Conservation (phyloP, 2,329 filamentous ascomycete genomes). For the Cordyceps javanica region DNA sequence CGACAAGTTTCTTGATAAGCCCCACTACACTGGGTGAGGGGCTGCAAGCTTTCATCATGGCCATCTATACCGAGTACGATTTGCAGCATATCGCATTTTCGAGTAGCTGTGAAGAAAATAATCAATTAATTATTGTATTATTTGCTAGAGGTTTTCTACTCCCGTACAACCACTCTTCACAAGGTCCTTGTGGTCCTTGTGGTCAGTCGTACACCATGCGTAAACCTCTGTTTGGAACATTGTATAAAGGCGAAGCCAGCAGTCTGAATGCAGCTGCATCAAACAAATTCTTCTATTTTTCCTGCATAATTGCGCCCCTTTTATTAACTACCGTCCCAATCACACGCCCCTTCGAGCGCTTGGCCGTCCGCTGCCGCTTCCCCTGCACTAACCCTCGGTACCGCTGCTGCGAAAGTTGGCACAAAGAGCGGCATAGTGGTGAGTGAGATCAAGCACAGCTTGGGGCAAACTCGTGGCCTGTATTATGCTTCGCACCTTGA, state of each 20-base stretch:
- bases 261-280: not conserved
- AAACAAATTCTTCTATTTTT: not conserved
- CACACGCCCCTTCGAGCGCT: not conserved
- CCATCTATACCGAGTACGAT: too few relatives aligned
- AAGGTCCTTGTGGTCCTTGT: not conserved
- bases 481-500: conserved; percentile 95
- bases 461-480: conserved; percentile 93
- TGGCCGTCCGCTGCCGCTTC: too few relatives aligned
- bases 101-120: too few relatives aligned
- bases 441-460: conserved; percentile 86
- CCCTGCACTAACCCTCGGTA: conserved; percentile 63
- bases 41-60: not conserved
- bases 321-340: conserved; percentile 1
- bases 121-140: too few relatives aligned
- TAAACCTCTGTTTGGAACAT: not conserved
- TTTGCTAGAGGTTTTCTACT: too few relatives aligned
- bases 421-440: conserved; percentile 92
- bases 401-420: conserved; percentile 93
- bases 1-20: conserved; percentile 9
- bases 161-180: too few relatives aligned
- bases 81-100: too few relatives aligned
- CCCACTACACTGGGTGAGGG: not conserved
- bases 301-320: not conserved
- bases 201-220: too few relatives aligned
- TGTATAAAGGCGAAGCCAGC: too few relatives aligned